phyloP scores from a whole-genome alignment of 1,139 yeast species.

The Taphrina populina region DNA sequence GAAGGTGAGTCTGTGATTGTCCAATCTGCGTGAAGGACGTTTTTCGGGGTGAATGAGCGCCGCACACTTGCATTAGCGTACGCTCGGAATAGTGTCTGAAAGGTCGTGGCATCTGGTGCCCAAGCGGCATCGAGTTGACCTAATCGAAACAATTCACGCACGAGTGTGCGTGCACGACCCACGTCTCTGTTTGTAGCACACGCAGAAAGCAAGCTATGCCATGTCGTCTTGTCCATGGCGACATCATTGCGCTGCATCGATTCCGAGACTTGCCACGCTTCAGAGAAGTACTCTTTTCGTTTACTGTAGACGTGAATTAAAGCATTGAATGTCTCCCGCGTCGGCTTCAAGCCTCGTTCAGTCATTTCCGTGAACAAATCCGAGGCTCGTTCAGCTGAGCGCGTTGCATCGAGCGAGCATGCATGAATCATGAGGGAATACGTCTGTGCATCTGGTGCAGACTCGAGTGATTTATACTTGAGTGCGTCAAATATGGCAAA shows the following conservation, averaged over 20 bases:
- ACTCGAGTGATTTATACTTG: constrained; percentile 23
- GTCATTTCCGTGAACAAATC: constrained; percentile 33
- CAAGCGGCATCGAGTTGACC: constrained; percentile 4
- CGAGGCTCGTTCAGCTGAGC: constrained; percentile 34
- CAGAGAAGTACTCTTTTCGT: constrained; percentile 35
- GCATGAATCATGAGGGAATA: constrained; percentile 35
- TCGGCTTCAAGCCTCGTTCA: constrained; percentile 30
- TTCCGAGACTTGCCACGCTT: constrained; percentile 35
- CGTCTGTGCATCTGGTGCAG: constrained; percentile 35
- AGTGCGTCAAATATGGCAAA: constrained; percentile 31
- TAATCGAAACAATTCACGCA: constrained; percentile 11
- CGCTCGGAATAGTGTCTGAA: constrained; percentile 31
- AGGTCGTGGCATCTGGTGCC: constrained; percentile 28
- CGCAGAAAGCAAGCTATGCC: constrained; percentile 30
- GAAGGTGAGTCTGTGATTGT: neutral
- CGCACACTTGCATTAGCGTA: constrained; percentile 32
- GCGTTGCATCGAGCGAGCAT: constrained; percentile 21
- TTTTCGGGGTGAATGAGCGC: neutral
- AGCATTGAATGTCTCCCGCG: constrained; percentile 33
- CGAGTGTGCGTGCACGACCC: constrained; percentile 28
- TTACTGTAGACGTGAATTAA: constrained; percentile 33
- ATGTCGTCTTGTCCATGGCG: constrained; percentile 29
- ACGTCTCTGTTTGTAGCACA: constrained; percentile 28
- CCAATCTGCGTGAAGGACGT: constrained; percentile 2
- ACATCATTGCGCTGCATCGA: constrained; percentile 15